Evolutionary conservation across 2,329 filamentous ascomycete species (phyloP).

Genomic region (Colletotrichum trifolii): DNA sequence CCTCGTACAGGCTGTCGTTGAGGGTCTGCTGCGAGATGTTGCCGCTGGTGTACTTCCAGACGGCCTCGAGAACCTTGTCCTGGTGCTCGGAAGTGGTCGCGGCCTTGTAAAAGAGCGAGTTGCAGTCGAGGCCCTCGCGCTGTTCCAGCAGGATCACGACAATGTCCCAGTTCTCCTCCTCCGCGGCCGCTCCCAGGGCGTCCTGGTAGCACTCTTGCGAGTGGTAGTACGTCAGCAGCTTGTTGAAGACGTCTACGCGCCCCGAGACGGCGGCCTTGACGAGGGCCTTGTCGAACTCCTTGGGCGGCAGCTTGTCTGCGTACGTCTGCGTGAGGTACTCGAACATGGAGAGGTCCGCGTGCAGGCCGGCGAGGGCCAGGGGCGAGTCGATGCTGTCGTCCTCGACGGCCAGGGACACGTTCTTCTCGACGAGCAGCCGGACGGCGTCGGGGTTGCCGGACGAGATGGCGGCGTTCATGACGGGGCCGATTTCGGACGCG

Average conservation of each 20-base stretch:
- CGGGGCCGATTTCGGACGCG: constrained; percentile 43
- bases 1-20: constrained; percentile 50
- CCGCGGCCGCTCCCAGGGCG: constrained; percentile 47
- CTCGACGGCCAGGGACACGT: constrained; percentile 49
- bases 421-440: constrained; percentile 50
- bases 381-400: constrained; percentile 45
- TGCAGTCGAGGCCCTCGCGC: constrained; percentile 46
- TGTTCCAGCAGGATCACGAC: constrained; percentile 48
- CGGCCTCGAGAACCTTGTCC: constrained; percentile 48
- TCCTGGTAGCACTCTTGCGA: constrained; percentile 45
- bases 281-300: constrained; percentile 53
- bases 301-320: constrained; percentile 48
- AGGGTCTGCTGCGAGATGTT: constrained; percentile 46
- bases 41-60: constrained; percentile 51
- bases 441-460: constrained; percentile 55
- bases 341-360: constrained; percentile 53
- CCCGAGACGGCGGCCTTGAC: constrained; percentile 51
- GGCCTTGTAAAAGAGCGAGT: constrained; percentile 47
- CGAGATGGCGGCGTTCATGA: constrained; percentile 54
- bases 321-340: constrained; percentile 54
- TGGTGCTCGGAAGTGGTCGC: constrained; percentile 48
- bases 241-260: constrained; percentile 53
- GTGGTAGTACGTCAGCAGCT: constrained; percentile 50
- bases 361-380: constrained; percentile 50
- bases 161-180: constrained; percentile 52